phyloP scores from a whole-genome alignment of 257 asterid genomes.

The Primulina eburnea region DNA sequence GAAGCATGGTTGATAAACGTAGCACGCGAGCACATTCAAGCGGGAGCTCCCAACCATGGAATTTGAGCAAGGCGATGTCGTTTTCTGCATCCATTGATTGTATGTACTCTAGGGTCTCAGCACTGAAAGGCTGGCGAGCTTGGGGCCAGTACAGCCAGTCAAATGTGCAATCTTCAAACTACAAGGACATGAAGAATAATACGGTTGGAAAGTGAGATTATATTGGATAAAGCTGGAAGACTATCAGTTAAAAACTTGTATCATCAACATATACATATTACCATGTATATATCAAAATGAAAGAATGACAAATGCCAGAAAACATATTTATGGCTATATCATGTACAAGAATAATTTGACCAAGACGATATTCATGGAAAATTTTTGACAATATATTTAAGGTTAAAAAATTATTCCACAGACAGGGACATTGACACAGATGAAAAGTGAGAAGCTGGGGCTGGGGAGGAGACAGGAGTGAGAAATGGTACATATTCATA shows the following conservation, averaged over 20 bases:
- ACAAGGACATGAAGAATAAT: background rate
- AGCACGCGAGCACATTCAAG: conserved; percentile 64
- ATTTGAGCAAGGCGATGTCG: conserved; percentile 68
- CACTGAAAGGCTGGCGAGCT: conserved; percentile 65
- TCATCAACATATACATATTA: background rate
- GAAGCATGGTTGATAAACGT: conserved; percentile 84
- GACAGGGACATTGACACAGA: too few relatives aligned
- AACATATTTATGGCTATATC: background rate
- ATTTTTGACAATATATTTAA: background rate
- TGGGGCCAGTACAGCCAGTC: conserved; percentile 98
- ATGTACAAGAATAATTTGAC: background rate
- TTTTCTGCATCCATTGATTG: conserved; percentile 61
- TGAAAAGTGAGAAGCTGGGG: too few relatives aligned
- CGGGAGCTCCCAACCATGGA: conserved; percentile 82
- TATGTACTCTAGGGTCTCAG: conserved; percentile 60
- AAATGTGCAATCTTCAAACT: conserved; percentile 85
- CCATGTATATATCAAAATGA: too few relatives aligned
- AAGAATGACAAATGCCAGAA: too few relatives aligned
- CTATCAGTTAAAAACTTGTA: conserved; percentile 5
- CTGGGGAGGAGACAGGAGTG: too few relatives aligned
- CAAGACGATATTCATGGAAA: background rate
- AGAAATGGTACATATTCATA: too few relatives aligned
- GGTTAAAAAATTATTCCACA: too few relatives aligned
- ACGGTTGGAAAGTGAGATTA: conserved; percentile 11
- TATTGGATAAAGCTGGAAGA: background rate